Conservation (phyloP, 306 rosid species). For the Sesbania bispinosa region DNA sequence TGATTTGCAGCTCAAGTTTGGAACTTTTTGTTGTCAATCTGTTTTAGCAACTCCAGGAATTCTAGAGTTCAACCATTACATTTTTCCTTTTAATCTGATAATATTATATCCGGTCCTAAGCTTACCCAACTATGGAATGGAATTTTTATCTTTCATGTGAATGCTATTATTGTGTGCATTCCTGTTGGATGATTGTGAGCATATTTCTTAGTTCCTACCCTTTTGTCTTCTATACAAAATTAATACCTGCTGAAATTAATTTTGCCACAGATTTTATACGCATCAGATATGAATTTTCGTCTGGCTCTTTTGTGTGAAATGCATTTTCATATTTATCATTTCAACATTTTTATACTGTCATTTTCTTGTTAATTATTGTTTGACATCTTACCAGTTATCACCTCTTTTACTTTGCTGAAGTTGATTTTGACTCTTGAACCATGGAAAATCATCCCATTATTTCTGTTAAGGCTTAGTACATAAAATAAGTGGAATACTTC, state of each 20-base stretch:
- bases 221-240: not conserved
- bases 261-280: not conserved
- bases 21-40: not conserved
- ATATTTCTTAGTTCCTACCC: not conserved
- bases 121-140: not conserved
- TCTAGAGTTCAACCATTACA: not conserved
- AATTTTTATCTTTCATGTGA: not conserved
- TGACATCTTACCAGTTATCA: not conserved
- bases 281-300: not conserved
- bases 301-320: not conserved
- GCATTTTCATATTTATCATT: too few species aligned
- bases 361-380: not conserved
- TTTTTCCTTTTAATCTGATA: not conserved
- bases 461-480: too few species aligned
- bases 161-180: not conserved
- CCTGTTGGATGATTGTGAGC: not conserved
- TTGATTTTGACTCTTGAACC: not conserved
- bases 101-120: not conserved
- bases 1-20: constrained; percentile 2
- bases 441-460: too few species aligned
- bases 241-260: not conserved
- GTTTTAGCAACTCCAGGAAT: not conserved
- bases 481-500: too few species aligned
- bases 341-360: not conserved
- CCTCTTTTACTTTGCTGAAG: not conserved